Conservation (phyloP, 1,284 basidiomycete genomes). For the Ganoderma meredithae region DNA sequence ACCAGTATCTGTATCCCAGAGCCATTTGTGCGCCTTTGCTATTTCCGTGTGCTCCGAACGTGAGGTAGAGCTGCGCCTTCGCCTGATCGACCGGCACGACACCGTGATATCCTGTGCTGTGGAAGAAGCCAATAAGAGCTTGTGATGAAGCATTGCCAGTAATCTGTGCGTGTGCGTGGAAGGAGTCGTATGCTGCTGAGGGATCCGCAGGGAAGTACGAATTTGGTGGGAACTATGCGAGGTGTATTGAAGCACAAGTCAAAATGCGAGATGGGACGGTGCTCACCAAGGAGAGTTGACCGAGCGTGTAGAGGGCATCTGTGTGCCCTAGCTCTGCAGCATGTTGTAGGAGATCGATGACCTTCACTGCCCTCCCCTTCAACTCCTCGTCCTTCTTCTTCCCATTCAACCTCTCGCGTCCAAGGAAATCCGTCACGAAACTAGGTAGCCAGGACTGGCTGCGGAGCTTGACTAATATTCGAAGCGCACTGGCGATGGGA, state of each 20-base stretch:
- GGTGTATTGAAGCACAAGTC: background rate
- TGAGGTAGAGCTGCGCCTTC: slow-evolving; percentile 90
- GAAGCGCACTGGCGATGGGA: slow-evolving; percentile 69
- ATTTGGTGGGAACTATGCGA: slow-evolving; percentile 75
- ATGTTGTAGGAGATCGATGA: slow-evolving; percentile 78
- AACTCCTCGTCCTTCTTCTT: slow-evolving; percentile 68
- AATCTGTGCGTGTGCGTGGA: slow-evolving; percentile 64
- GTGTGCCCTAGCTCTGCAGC: slow-evolving; percentile 81
- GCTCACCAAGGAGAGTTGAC: slow-evolving; percentile 75
- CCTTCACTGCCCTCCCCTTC: slow-evolving; percentile 73
- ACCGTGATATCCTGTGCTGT: slow-evolving; percentile 84
- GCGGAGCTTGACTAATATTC: slow-evolving; percentile 69
- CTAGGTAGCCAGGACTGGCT: slow-evolving; percentile 57
- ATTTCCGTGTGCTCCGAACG: slow-evolving; percentile 90
- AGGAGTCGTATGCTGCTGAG: slow-evolving; percentile 64
- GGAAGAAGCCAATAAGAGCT: slow-evolving; percentile 84
- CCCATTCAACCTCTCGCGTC: slow-evolving; percentile 51
- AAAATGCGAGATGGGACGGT: slow-evolving; percentile 3
- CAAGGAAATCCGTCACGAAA: slow-evolving; percentile 49
- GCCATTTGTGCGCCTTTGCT: slow-evolving; percentile 92
- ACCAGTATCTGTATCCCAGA: slow-evolving; percentile 94
- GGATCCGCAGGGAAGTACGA: slow-evolving; percentile 68
- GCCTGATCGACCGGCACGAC: slow-evolving; percentile 74
- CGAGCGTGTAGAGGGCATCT: slow-evolving; percentile 79
- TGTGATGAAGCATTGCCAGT: slow-evolving; percentile 88